Evolutionary conservation across 148 eudicot genomes (phyloP).

Genomic region (Linanthus parryae): DNA sequence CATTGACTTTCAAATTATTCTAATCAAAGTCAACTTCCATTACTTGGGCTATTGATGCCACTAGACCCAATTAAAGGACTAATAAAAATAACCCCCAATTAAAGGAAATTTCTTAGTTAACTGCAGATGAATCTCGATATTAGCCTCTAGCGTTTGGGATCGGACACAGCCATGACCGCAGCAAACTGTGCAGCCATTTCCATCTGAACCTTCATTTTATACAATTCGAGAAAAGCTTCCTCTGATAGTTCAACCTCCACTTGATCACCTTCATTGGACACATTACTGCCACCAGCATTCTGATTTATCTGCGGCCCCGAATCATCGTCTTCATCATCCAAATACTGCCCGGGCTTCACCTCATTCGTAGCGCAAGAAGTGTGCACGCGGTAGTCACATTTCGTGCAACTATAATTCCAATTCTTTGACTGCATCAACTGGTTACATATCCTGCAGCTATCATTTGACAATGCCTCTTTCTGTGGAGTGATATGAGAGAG

Average conservation of each 20-base stretch:
- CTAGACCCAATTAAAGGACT: too few species aligned
- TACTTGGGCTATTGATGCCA: too few species aligned
- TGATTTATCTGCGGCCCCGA: not conserved
- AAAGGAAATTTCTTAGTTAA: too few species aligned
- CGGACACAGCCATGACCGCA: conserved; percentile 18
- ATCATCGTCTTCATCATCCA: conserved; percentile 16
- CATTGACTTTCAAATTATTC: too few species aligned
- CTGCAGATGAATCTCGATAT: too few species aligned
- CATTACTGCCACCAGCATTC: not conserved
- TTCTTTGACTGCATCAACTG: conserved; percentile 12
- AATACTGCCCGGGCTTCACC: conserved; percentile 32
- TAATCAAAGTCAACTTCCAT: too few species aligned
- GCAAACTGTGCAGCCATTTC: conserved; percentile 28
- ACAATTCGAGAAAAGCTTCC: conserved; percentile 16
- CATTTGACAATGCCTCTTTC: not conserved
- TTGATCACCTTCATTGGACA: not conserved
- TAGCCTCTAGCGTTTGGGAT: too few species aligned
- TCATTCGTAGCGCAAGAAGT: conserved; percentile 31
- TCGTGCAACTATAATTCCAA: conserved; percentile 22
- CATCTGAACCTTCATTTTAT: conserved; percentile 24
- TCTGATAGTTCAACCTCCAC: conserved; percentile 7
- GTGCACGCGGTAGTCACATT: conserved; percentile 25
- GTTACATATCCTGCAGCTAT: conserved; percentile 20
- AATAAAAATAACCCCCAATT: too few species aligned
- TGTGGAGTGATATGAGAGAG: conserved; percentile 1